A percentile compares a stretch with the other conserved stretches of the same genome.
phyloP scores from a whole-genome alignment of 2,329 filamentous ascomycete genomes.

The Hymenoscyphus repandus region DNA sequence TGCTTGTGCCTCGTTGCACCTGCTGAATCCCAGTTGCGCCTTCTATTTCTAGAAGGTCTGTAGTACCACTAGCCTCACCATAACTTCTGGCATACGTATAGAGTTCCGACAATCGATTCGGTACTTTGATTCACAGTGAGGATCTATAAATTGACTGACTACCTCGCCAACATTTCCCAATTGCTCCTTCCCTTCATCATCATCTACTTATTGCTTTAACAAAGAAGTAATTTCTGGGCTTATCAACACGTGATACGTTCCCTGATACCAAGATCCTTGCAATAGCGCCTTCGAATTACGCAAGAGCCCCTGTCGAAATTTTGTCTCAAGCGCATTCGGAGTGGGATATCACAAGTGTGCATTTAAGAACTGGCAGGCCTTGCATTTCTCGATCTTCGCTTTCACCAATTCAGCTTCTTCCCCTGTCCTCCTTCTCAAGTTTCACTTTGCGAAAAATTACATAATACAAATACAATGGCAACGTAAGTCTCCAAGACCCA shows the following conservation, averaged over 20 bases:
- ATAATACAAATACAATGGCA: slow-evolving; percentile 8
- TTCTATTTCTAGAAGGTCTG: slow-evolving; percentile 11
- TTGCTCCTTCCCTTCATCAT: too few relatives aligned
- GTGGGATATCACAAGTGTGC: too few relatives aligned
- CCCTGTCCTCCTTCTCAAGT: background rate
- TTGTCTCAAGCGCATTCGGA: too few relatives aligned
- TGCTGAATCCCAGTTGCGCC: background rate
- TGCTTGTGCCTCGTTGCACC: background rate
- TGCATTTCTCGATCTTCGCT: background rate
- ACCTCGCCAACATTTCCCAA: background rate
- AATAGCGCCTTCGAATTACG: slow-evolving; percentile 4
- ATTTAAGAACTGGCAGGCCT: background rate
- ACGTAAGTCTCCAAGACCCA: slow-evolving; percentile 8
- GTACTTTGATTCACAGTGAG: background rate
- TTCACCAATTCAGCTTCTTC: background rate
- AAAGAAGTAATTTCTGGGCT: too few relatives aligned
- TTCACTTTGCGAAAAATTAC: background rate
- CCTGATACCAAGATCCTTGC: slow-evolving; percentile 1
- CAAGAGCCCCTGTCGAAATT: background rate
- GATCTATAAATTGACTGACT: background rate
- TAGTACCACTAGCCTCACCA: background rate
- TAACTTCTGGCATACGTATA: background rate
- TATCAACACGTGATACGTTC: background rate
- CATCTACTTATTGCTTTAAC: too few relatives aligned
- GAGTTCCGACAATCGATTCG: background rate